These are phyloP conservation scores for Malassezia japonica DNA, from an alignment of 1,284 basidiomycete genomes.

Conservation along the genomic window DNA sequence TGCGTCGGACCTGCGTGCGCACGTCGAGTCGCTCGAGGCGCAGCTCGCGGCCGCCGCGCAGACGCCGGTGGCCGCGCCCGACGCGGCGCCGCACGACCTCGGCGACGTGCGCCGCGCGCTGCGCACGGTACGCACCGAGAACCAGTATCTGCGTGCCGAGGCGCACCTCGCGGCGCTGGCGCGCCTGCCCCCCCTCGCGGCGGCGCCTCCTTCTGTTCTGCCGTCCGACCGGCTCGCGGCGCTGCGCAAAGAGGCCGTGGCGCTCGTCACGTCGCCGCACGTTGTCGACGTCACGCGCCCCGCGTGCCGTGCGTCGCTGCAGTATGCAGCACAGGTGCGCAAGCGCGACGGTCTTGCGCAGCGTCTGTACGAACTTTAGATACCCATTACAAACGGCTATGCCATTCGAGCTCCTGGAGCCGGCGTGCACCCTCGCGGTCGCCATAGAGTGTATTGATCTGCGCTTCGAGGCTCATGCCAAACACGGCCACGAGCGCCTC, in stretches of 20 bases:
- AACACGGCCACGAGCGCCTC: conserved; percentile 65
- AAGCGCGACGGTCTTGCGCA: not conserved
- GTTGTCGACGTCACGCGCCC: conserved; percentile 24
- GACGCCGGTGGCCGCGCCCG: conserved; percentile 22
- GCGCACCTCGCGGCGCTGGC: conserved; percentile 51
- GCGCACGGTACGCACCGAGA: conserved; percentile 79
- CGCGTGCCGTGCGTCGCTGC: not conserved
- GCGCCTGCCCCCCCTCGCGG: not conserved
- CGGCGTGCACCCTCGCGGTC: conserved; percentile 9
- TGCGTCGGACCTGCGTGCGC: conserved; percentile 64
- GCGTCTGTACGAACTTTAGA: not conserved
- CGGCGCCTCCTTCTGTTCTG: not conserved
- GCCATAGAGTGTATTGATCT: conserved; percentile 9
- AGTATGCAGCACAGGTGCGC: not conserved
- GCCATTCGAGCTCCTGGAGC: conserved; percentile 17
- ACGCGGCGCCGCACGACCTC: conserved; percentile 54
- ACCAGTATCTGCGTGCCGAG: conserved; percentile 78
- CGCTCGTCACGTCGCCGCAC: conserved; percentile 21
- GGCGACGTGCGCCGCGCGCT: conserved; percentile 81
- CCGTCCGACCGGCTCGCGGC: not conserved
- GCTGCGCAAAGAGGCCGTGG: not conserved
- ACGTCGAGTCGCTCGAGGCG: conserved; percentile 73
- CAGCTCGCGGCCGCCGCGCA: conserved; percentile 54
- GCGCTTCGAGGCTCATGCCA: conserved; percentile 18
- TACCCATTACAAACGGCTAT: conserved; percentile 11